Conservation (phyloP, 257 asterid genomes). For the Striga asiatica region DNA sequence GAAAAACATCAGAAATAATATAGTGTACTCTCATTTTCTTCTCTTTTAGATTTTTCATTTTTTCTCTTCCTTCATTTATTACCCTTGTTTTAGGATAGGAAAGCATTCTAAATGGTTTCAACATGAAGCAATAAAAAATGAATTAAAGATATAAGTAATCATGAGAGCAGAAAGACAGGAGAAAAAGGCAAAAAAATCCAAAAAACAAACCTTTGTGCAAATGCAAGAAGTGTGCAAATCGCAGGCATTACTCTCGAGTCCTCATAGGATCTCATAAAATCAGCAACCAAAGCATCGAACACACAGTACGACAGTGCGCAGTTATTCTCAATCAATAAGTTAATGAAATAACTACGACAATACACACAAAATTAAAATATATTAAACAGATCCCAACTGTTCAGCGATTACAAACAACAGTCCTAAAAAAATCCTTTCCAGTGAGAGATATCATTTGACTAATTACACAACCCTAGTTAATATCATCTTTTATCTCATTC, state of each 20-base stretch:
- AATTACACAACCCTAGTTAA: no score
- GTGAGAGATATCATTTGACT: no score
- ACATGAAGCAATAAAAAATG: neutral
- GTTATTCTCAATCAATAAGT: conserved; percentile 81
- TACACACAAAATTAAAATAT: conserved; percentile 4
- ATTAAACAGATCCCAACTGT: no score
- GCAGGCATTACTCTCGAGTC: conserved; percentile 89
- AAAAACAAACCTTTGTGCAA: conserved; percentile 90
- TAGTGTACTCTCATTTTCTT: neutral
- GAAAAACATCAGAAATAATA: conserved; percentile 14
- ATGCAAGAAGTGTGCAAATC: conserved; percentile 97
- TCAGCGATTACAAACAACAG: neutral
- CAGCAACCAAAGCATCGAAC: conserved; percentile 83
- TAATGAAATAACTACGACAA: conserved; percentile 69
- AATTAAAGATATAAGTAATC: no score
- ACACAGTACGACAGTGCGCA: conserved; percentile 95
- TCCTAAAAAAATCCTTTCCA: no score
- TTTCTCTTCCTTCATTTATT: neutral
- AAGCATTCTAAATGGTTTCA: neutral
- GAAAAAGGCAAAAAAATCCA: conserved; percentile 21
- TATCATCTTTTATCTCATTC: neutral
- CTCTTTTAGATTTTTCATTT: neutral
- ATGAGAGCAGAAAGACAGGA: neutral
- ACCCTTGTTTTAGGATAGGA: neutral
- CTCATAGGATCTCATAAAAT: conserved; percentile 66